A percentile compares a stretch with the other conserved stretches of the same genome.
Evolutionary conservation across 2,329 filamentous ascomycete species (phyloP).

Genomic region (Arthrocladium fulminans): DNA sequence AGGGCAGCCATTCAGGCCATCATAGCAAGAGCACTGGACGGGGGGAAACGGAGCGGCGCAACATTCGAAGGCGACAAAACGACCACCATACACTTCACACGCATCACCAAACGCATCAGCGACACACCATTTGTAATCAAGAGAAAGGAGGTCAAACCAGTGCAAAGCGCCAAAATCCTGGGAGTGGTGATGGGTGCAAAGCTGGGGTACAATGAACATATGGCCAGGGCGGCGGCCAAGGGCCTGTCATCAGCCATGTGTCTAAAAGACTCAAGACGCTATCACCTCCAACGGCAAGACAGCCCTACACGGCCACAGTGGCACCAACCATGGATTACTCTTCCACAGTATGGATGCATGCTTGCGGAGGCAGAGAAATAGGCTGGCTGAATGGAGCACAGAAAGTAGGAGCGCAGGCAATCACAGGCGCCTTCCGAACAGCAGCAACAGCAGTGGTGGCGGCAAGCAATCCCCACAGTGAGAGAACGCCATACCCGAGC

Average conservation of each 20-base stretch:
- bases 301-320: constrained; percentile 4
- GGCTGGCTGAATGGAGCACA: neutral
- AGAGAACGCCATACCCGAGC: too few relatives aligned
- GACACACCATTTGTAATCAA: neutral
- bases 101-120: constrained; percentile 18
- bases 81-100: constrained; percentile 28
- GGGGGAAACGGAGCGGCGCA: constrained; percentile 26
- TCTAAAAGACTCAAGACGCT: constrained; percentile 3
- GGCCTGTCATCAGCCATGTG: neutral
- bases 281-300: constrained; percentile 9
- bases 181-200: constrained; percentile 8
- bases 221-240: neutral
- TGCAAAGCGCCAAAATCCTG: neutral
- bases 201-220: neutral
- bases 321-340: constrained; percentile 1
- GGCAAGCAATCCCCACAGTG: too few relatives aligned
- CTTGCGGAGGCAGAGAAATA: neutral
- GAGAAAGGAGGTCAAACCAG: neutral
- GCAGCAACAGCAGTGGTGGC: neutral
- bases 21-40: constrained; percentile 21
- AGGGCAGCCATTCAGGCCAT: neutral
- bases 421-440: neutral
- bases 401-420: neutral
- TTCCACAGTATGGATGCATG: neutral
- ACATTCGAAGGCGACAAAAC: constrained; percentile 29